Evolutionary conservation across 2,329 filamentous ascomycete genomes (phyloP).

Genomic region (Nemania serpens): DNA sequence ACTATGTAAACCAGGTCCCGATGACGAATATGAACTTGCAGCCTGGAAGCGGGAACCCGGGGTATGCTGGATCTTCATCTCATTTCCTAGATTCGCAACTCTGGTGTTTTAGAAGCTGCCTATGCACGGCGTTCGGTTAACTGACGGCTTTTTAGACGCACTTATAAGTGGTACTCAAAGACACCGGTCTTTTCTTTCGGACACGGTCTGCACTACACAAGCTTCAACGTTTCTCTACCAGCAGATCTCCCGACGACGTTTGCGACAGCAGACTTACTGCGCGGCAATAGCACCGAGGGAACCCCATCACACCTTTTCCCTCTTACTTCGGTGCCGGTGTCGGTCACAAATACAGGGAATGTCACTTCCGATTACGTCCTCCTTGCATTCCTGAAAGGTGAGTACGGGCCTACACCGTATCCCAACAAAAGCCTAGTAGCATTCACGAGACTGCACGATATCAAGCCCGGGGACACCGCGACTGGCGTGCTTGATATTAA

Average conservation of each 20-base stretch:
- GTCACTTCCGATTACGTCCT: conserved; percentile 57
- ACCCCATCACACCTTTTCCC: conserved; percentile 48
- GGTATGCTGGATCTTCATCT: conserved; percentile 36
- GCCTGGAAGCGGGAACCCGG: conserved; percentile 51
- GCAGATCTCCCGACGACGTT: conserved; percentile 34
- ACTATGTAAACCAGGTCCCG: conserved; percentile 54
- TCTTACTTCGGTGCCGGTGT: conserved; percentile 48
- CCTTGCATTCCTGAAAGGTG: conserved; percentile 54
- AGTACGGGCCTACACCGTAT: conserved; percentile 53
- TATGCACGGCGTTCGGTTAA: background rate
- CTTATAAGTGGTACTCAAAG: conserved; percentile 62
- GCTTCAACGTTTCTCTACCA: conserved; percentile 45
- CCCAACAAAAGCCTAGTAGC: conserved; percentile 58
- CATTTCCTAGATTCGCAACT: background rate
- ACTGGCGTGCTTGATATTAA: conserved; percentile 48
- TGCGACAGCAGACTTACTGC: conserved; percentile 27
- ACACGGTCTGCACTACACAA: conserved; percentile 63
- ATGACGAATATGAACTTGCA: conserved; percentile 62
- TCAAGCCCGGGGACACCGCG: conserved; percentile 41
- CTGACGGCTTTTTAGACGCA: conserved; percentile 43
- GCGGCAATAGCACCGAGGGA: conserved; percentile 39
- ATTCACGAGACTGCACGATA: conserved; percentile 51
- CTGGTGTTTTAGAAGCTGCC: background rate
- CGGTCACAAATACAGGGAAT: conserved; percentile 54
- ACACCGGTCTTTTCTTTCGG: conserved; percentile 59